Evolutionary conservation across 2,329 filamentous ascomycete genomes (phyloP).

Genomic region (Cladophialophora carrionii): DNA sequence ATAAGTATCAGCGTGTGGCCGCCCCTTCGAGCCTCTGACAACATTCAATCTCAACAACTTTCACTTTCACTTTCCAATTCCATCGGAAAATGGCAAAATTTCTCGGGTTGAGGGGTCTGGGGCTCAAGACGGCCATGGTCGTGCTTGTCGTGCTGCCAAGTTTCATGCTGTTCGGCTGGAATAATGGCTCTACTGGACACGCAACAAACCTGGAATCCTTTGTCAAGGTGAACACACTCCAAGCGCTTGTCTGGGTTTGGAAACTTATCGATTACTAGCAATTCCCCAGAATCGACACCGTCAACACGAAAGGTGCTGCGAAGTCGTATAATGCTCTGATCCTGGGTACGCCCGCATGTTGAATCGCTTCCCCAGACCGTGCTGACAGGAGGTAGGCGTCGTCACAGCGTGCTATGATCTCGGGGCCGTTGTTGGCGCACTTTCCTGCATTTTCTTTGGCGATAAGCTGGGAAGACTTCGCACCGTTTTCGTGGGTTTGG

Average conservation of each 20-base stretch:
- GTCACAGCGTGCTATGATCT: constrained; percentile 14
- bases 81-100: constrained; percentile 11
- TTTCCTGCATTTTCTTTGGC: constrained; percentile 14
- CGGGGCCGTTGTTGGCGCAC: constrained; percentile 12
- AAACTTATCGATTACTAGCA: constrained; percentile 40
- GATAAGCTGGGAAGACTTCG: constrained; percentile 11
- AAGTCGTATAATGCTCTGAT: constrained; percentile 52
- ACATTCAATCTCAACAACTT: constrained; percentile 1
- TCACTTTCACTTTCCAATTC: constrained; percentile 1
- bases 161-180: constrained; percentile 14
- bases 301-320: constrained; percentile 47
- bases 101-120: constrained; percentile 3
- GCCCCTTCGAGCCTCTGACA: neutral
- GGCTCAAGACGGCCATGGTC: constrained; percentile 14
- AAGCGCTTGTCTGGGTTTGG: constrained; percentile 3
- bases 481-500: neutral
- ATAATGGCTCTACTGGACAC: constrained; percentile 12
- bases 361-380: constrained; percentile 3
- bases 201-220: constrained; percentile 12
- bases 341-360: constrained; percentile 42
- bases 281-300: constrained; percentile 56
- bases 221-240: constrained; percentile 3
- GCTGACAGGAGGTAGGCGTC: constrained; percentile 32
- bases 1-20: constrained; percentile 8
- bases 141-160: constrained; percentile 6